Evolutionary conservation across 352 stramenopile species (phyloP).

Genomic region (Phytophthora capsici): DNA sequence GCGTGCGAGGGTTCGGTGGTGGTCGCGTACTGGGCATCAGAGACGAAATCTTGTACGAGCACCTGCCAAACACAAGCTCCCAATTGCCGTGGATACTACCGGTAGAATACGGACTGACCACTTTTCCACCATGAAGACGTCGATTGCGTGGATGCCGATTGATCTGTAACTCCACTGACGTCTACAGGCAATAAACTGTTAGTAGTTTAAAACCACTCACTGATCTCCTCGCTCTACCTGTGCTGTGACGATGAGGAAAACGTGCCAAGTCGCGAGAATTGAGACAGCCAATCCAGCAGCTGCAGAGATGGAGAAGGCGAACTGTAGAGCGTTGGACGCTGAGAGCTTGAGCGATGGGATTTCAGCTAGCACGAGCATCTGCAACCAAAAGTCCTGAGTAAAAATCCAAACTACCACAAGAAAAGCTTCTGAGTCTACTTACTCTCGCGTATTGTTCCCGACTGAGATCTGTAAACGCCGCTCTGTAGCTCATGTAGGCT

Average conservation of each 20-base stretch:
- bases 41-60: conserved; percentile 61
- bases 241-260: conserved; percentile 76
- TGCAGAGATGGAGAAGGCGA: conserved; percentile 71
- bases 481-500: conserved; percentile 57
- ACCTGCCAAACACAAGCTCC: conserved; percentile 79
- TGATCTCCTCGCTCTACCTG: conserved; percentile 50
- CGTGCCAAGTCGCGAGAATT: conserved; percentile 72
- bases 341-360: conserved; percentile 24
- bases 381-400: conserved; percentile 6
- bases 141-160: conserved; percentile 67
- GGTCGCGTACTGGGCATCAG: conserved; percentile 62
- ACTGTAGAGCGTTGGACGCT: conserved; percentile 55
- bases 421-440: not conserved
- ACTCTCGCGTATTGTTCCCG: conserved; percentile 67
- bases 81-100: conserved; percentile 78
- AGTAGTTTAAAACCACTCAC: too few relatives aligned
- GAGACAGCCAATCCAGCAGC: conserved; percentile 67
- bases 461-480: conserved; percentile 62
- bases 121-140: conserved; percentile 54
- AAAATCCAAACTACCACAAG: too few relatives aligned
- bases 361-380: conserved; percentile 39
- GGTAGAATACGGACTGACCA: conserved; percentile 66
- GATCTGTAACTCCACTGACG: conserved; percentile 83
- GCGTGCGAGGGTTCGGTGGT: conserved; percentile 30
- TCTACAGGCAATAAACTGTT: conserved; percentile 42